phyloP scores from a whole-genome alignment of 495 filamentous ascomycete genomes.

The Lophiostoma macrostomum region DNA sequence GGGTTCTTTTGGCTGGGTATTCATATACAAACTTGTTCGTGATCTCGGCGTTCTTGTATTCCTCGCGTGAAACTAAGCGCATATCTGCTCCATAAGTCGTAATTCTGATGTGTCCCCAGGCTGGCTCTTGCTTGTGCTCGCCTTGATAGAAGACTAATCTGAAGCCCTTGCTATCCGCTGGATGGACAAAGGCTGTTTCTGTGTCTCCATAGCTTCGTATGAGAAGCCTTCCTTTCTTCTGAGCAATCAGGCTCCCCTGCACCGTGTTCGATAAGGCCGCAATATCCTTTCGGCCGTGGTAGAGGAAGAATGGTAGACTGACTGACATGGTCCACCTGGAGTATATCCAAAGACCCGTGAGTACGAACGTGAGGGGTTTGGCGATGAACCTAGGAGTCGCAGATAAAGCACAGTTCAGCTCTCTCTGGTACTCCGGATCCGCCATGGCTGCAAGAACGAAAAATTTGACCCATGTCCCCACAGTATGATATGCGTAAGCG shows the following conservation, averaged over 20 bases:
- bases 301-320: constrained; percentile 49
- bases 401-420: constrained; percentile 51
- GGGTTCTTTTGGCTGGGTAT: constrained; percentile 26
- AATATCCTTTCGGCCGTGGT: constrained; percentile 30
- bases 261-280: constrained; percentile 25
- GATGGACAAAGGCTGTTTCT: constrained; percentile 32
- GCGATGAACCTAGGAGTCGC: constrained; percentile 40
- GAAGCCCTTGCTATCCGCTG: constrained; percentile 19
- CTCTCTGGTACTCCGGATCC: constrained; percentile 59
- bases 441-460: constrained; percentile 52
- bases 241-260: constrained; percentile 28
- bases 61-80: constrained; percentile 47
- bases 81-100: constrained; percentile 51
- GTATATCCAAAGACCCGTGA: constrained; percentile 54
- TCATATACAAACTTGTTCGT: constrained; percentile 56
- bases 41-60: constrained; percentile 48
- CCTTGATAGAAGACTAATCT: constrained; percentile 32
- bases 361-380: constrained; percentile 40
- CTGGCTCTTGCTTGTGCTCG: constrained; percentile 27
- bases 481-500: constrained; percentile 41
- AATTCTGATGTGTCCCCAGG: constrained; percentile 42
- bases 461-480: constrained; percentile 52
- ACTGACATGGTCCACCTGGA: constrained; percentile 28
- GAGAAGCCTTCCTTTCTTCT: constrained; percentile 29
- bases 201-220: constrained; percentile 31